Evolutionary conservation across 1,284 basidiomycete species (phyloP), one percentile per base, ranked within the genome.

Genomic region (Mycosarcoma maydis): DNA sequence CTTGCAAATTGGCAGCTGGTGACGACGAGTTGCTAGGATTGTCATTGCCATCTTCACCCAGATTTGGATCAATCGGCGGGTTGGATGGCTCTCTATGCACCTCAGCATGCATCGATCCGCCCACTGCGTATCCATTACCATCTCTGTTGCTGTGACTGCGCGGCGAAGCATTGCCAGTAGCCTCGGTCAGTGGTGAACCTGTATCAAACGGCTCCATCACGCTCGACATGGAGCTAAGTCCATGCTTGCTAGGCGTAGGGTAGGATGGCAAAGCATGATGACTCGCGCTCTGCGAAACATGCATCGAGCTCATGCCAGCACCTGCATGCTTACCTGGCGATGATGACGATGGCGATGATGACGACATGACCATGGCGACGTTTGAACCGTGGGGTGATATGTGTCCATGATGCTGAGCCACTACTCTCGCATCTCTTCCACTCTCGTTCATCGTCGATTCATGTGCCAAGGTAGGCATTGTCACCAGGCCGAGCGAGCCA

Each of bases 121-220:
- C n/a, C 0, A 26, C 23, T 3, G n/a, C 29, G 26, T 20, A 37
- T 37, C 29, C 24, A n/a, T 34, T 24, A 16, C 16, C 19, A 24
- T 29, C 20, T 32, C 20, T 48, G 37, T 32, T 36, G 20, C 32
- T 30, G 3, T 45, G 40, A 30, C 40, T 57, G n/a, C 27, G 29
- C 6, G 54, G 61, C 30, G 61, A 65, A 8, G 45, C 49, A 7
- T 48, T 37, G n/a, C 50, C 61, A 0, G 54, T 57, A 2, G 39
- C 61, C 30, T 65, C 61, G 9, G 61, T 65, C 45, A 65, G 32
- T n/a, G 61, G 61, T 19, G 61, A 65, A 6, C 50, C 54, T 6
- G 49, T 44, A 11, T 65, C 61, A 30, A 65, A 48, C 16, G 45
- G 45, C 38, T 57, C 61, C 2, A 45, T 26, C 24, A 37, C 40